phyloP scores from a whole-genome alignment of 2,329 filamentous ascomycete species.

The Dissoconium aciculare region DNA sequence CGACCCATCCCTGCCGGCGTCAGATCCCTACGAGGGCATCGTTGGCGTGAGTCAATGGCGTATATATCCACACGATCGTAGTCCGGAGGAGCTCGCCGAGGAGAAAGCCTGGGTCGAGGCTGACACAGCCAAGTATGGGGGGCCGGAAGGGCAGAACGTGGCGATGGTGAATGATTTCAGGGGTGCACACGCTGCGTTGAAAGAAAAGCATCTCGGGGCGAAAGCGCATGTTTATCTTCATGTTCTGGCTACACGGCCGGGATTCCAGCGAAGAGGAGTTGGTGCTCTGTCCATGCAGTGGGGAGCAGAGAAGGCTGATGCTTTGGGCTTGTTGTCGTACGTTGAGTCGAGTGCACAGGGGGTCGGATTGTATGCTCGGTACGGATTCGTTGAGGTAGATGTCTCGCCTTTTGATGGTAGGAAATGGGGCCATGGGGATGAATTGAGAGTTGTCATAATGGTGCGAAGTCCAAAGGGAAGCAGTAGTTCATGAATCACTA shows the following conservation, averaged over 20 bases:
- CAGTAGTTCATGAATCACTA: too few relatives aligned
- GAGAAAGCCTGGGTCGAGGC: conserved; percentile 13
- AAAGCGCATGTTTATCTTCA: conserved; percentile 18
- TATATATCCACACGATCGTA: conserved; percentile 16
- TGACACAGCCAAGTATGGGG: conserved; percentile 9
- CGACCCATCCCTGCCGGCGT: conserved; percentile 16
- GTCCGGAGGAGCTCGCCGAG: conserved; percentile 14
- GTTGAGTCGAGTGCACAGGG: conserved; percentile 27
- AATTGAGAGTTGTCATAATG: conserved; percentile 17
- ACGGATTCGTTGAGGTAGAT: conserved; percentile 21
- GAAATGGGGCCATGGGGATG: conserved; percentile 14
- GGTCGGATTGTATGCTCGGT: conserved; percentile 26
- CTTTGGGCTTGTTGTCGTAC: conserved; percentile 25
- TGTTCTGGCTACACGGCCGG: conserved; percentile 25
- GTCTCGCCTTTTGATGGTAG: conserved; percentile 18
- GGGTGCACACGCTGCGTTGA: conserved; percentile 7
- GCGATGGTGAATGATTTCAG: conserved; percentile 14
- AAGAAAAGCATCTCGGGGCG: conserved; percentile 15
- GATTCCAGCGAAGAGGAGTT: conserved; percentile 28
- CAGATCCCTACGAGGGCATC: conserved; percentile 13
- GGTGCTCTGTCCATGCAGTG: conserved; percentile 25
- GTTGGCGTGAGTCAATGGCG: conserved; percentile 22
- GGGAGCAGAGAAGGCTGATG: conserved; percentile 28
- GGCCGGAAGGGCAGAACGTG: conserved; percentile 10
- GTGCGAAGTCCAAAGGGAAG: conserved; percentile 11